Base-by-base conservation (phyloP, 1,284 basidiomycete species). In the Ustilago crameri region DNA sequence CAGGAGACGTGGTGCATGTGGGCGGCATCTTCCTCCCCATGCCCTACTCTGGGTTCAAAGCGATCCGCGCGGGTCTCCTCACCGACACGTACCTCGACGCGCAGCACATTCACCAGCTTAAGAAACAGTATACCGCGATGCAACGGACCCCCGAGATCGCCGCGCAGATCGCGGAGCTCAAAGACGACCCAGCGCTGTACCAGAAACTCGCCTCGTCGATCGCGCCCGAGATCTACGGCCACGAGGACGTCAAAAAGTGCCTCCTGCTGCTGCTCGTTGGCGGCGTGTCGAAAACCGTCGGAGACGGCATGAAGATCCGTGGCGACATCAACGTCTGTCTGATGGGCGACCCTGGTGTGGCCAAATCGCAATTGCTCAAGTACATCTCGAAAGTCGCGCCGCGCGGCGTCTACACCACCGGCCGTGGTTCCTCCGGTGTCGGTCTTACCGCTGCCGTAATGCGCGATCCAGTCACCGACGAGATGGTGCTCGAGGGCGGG, bases 331-430 rank as follows among this genome's bases (percentile, higher is more conserved):
- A 99, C 79, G 87, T 99, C 23, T 98, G 96, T 84, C 85, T 99
- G 47, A 98, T 99, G 96, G 96, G 96, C 78, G 96, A 99, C 85
- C 96, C 96, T 49, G 96, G 96, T 90, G 95, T 98, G 66, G 96
- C 96, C 76, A 99, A 99, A 85, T 97, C 94, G 26, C 96, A 98
- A 84, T 83, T 98, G 55, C 88, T 98, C 70, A 98, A 98, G 86
- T 98, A 98, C 81, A 98, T 99, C 78, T 93, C 94, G 51, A 98
- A 98, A 84, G 91, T 99, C 63, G 96, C 96, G 1, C 96, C 96
- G 14, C 88, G 96, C 70, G 96, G 96, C 12, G 91, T 99, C 27
- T 99, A 99, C 83, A 98, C 96, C 3, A 98, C 96, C 3, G 96
- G 96, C 68, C 92, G 95, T 82, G 96, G 96, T 76, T 97, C 93